Evolutionary conservation across 768 basidiomycete genomes (phyloP), one percentile per base, ranked within the genome.

Genomic region (Paxillus ammoniavirescens): DNA sequence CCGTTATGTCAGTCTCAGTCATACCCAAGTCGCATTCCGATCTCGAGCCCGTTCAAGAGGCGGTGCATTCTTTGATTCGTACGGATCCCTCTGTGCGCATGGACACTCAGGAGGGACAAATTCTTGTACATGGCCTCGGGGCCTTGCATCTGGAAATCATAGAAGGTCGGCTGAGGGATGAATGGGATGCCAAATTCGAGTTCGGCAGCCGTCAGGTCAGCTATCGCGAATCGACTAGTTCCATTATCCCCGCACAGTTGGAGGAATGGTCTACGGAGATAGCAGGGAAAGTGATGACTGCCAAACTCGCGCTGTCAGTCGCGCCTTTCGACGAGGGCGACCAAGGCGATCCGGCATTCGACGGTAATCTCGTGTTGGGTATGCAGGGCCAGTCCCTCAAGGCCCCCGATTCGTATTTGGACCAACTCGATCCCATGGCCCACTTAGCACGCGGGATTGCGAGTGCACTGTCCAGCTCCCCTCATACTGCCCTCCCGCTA

Each of bases 21-120:
- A 80, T 91, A 49, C 91, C 92, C 14, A 82, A 84, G 38, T 87
- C 90, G 21, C 84, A 90, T 63, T 80, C 87, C 8, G 93, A 94
- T 65, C 72, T 91, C 9, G 79, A 82, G 52, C 84, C 87, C 17
- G 88, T 93, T 2, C 85, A 91, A 70, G 79, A 84, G 44, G 92
- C 92, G 8, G 73, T 94, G 17, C 74, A 79, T 26, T 74, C 87
- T 1, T 73, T 94, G 26, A 75, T 82, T 15, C 86, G 92, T n/a
- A 93, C 93, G 1, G 92, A 94, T 63, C 92, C 92, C n/a, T 93
- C 91, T 0, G 82, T 93, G 28, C 85, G 93, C 17, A 75, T 85
- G 30, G 92, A 93, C 50, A 73, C 75, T 3, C 85, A 89, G 51
- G 92, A 94, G 58, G 92, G 91, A 1, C 92, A 94, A 61, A 74